Conservation (phyloP, 495 filamentous ascomycete genomes). For the Lentithecium fluviatile region DNA sequence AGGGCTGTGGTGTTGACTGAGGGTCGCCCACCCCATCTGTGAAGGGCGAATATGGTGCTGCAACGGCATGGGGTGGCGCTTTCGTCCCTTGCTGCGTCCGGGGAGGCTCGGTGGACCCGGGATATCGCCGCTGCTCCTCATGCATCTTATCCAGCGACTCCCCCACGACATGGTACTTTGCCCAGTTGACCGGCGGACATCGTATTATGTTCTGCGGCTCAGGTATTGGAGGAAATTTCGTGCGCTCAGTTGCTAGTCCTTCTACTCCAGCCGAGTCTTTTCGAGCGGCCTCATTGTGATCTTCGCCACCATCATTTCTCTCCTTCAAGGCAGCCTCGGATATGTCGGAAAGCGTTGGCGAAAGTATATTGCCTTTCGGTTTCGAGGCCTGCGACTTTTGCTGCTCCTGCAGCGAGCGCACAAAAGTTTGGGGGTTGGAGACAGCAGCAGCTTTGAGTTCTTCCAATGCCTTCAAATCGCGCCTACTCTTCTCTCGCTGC, state of each 20-base stretch:
- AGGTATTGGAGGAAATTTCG: slow-evolving; percentile 58
- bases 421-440: slow-evolving; percentile 67
- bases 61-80: slow-evolving; percentile 59
- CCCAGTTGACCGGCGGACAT: slow-evolving; percentile 86
- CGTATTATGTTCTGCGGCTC: slow-evolving; percentile 79
- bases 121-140: slow-evolving; percentile 61
- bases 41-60: slow-evolving; percentile 72
- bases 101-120: slow-evolving; percentile 49
- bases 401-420: slow-evolving; percentile 52
- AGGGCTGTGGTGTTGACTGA: slow-evolving; percentile 32
- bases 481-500: slow-evolving; percentile 71
- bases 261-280: slow-evolving; percentile 34
- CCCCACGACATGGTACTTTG: slow-evolving; percentile 80
- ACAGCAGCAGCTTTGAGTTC: slow-evolving; percentile 63
- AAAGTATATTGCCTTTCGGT: slow-evolving; percentile 13
- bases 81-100: slow-evolving; percentile 39
- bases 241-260: slow-evolving; percentile 3
- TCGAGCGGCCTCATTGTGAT: slow-evolving; percentile 44
- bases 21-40: slow-evolving; percentile 28
- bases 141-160: slow-evolving; percentile 79
- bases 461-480: slow-evolving; percentile 66
- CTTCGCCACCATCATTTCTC: slow-evolving; percentile 39
- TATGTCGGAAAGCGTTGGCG: slow-evolving; percentile 19
- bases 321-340: slow-evolving; percentile 24
- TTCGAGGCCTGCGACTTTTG: slow-evolving; percentile 14